phyloP scores from a whole-genome alignment of 805 yeast genomes.

The Teunomyces pallodes region DNA sequence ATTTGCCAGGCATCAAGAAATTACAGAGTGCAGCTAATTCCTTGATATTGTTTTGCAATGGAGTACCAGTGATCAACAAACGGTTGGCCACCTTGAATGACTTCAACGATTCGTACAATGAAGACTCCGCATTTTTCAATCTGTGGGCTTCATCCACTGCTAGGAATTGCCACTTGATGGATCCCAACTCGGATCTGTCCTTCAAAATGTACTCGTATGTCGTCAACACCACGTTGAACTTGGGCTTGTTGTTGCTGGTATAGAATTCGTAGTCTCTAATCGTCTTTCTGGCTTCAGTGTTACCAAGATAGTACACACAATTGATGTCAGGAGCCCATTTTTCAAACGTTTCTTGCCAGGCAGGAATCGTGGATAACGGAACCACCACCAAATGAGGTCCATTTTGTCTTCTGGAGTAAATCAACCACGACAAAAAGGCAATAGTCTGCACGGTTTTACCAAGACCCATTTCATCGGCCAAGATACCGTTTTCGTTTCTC shows the following conservation, averaged over 20 bases:
- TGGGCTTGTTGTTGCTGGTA: conserved; percentile 63
- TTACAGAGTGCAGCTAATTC: conserved; percentile 94
- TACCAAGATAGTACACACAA: conserved; percentile 90
- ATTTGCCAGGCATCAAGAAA: conserved; percentile 93
- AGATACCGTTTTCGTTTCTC: conserved; percentile 92
- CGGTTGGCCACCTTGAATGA: conserved; percentile 83
- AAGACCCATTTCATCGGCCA: conserved; percentile 98
- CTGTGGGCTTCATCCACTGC: conserved; percentile 99
- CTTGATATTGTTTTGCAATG: conserved; percentile 91
- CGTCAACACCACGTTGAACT: conserved; percentile 88
- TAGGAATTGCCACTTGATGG: conserved; percentile 88
- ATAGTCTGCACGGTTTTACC: conserved; percentile 98
- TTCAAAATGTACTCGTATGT: conserved; percentile 96
- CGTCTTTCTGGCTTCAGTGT: conserved; percentile 76
- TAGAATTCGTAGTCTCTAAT: conserved; percentile 86
- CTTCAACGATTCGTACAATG: conserved; percentile 82
- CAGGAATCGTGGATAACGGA: conserved; percentile 92
- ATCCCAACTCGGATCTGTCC: conserved; percentile 77
- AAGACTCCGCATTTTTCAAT: conserved; percentile 88
- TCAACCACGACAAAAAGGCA: conserved; percentile 88
- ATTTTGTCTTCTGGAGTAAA: conserved; percentile 92
- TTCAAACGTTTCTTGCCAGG: conserved; percentile 99
- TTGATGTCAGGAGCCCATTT: conserved; percentile 97
- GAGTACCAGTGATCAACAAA: conserved; percentile 94
- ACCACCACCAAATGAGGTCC: conserved; percentile 98